A percentile compares a stretch with the other conserved stretches of the same genome.
Evolutionary conservation across 208 protist genomes (phyloP).

Genomic region (Leishmania gerbilli): DNA sequence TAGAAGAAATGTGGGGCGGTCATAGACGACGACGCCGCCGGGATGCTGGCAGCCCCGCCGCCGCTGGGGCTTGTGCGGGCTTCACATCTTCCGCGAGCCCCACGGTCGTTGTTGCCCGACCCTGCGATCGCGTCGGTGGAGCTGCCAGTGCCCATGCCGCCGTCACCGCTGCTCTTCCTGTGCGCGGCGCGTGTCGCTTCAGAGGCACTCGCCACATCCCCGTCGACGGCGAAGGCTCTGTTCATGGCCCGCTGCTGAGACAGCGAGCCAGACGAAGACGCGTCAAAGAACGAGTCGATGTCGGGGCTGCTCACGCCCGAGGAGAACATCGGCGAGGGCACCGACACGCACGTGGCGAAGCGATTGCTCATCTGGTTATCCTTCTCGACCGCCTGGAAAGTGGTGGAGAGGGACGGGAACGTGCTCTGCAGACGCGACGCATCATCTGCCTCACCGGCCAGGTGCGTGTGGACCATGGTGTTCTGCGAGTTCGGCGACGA

Average conservation of each 20-base stretch:
- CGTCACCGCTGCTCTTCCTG: not conserved
- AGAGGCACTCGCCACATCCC: not conserved
- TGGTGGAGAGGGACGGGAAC: conserved; percentile 14
- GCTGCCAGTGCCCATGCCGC: no score
- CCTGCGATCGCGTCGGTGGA: not conserved
- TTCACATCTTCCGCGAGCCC: no score
- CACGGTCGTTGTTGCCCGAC: not conserved
- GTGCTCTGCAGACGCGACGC: not conserved
- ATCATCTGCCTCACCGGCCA: not conserved
- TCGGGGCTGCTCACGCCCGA: conserved; percentile 13
- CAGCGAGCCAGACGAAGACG: conserved; percentile 1
- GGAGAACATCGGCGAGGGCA: not conserved
- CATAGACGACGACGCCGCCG: not conserved
- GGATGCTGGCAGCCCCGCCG: not conserved
- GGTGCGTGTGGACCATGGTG: conserved; percentile 20
- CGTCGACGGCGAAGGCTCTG: conserved; percentile 20
- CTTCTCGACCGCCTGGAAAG: conserved; percentile 2
- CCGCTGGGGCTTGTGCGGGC: not conserved
- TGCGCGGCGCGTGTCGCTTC: not conserved
- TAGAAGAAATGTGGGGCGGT: conserved; percentile 43
- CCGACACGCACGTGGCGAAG: conserved; percentile 47
- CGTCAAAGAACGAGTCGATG: conserved; percentile 18
- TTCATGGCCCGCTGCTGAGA: conserved; percentile 6
- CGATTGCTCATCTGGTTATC: conserved; percentile 16
- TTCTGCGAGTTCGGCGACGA: conserved; percentile 9